Conservation (phyloP, 805 yeast species). For the Candida piceae region DNA sequence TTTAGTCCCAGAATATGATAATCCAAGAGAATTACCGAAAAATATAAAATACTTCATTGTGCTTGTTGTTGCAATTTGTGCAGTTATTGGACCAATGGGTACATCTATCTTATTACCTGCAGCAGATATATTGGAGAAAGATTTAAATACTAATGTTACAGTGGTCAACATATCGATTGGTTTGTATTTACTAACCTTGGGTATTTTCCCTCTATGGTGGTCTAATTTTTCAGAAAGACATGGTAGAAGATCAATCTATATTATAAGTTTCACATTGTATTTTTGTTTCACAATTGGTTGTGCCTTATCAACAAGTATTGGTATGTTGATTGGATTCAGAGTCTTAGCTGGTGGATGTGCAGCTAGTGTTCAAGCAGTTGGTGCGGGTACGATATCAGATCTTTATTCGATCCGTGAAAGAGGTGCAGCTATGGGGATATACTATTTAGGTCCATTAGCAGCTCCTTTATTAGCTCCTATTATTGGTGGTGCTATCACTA, state of each 20-base stretch:
- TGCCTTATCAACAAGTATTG: slow-evolving; percentile 57
- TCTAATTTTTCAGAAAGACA: slow-evolving; percentile 67
- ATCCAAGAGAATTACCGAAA: slow-evolving; percentile 60
- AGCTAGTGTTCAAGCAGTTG: slow-evolving; percentile 83
- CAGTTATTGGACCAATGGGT: slow-evolving; percentile 85
- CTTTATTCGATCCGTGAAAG: slow-evolving; percentile 60
- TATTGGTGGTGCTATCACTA: slow-evolving; percentile 67
- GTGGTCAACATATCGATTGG: slow-evolving; percentile 78
- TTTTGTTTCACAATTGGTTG: slow-evolving; percentile 68
- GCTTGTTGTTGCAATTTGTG: slow-evolving; percentile 63
- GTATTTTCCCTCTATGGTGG: slow-evolving; percentile 88
- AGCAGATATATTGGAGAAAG: slow-evolving; percentile 49
- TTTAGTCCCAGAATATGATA: slow-evolving; percentile 64
- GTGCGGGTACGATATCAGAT: slow-evolving; percentile 85
- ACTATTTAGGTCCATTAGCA: slow-evolving; percentile 73
- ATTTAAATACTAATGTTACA: slow-evolving; percentile 51
- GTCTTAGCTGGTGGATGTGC: slow-evolving; percentile 74
- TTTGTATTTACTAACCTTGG: slow-evolving; percentile 65
- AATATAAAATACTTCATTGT: slow-evolving; percentile 50
- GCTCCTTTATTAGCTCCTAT: slow-evolving; percentile 82
- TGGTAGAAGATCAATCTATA: slow-evolving; percentile 72
- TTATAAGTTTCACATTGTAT: slow-evolving; percentile 60
- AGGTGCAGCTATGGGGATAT: slow-evolving; percentile 76
- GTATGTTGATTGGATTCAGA: slow-evolving; percentile 61
- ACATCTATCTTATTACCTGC: slow-evolving; percentile 82